These are phyloP conservation scores for Ascoidea rubescens DNA, from an alignment of 805 yeast species.

Conservation along the genomic window DNA sequence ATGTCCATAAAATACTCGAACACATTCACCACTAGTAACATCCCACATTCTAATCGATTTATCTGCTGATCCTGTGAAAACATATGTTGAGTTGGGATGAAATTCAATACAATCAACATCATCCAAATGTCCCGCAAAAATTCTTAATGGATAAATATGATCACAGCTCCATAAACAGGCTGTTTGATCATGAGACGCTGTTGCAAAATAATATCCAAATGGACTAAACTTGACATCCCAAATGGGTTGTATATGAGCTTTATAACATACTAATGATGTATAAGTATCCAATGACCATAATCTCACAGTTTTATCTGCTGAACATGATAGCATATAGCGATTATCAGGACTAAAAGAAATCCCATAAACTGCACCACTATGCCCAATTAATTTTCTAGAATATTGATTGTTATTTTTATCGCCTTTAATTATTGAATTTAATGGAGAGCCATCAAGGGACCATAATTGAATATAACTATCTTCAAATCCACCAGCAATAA, in stretches of 20 bases:
- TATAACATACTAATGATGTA: constrained; percentile 81
- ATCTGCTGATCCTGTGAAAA: constrained; percentile 91
- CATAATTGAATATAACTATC: constrained; percentile 85
- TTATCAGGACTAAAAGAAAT: constrained; percentile 85
- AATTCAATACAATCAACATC: constrained; percentile 92
- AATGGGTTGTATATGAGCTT: constrained; percentile 91
- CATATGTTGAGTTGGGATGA: constrained; percentile 93
- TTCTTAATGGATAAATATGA: constrained; percentile 89
- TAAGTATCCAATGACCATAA: constrained; percentile 91
- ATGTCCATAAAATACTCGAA: constrained; percentile 85
- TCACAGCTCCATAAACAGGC: constrained; percentile 97
- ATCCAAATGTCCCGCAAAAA: constrained; percentile 93
- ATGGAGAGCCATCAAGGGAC: constrained; percentile 85
- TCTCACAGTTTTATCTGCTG: constrained; percentile 87
- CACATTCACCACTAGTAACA: constrained; percentile 74
- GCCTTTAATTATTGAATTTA: constrained; percentile 43
- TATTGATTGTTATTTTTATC: constrained; percentile 35
- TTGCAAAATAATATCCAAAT: constrained; percentile 94
- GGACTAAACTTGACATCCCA: constrained; percentile 97
- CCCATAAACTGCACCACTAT: constrained; percentile 89
- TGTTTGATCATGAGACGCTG: constrained; percentile 95
- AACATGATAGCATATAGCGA: constrained; percentile 61
- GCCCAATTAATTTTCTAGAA: constrained; percentile 58
- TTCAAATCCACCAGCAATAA: constrained; percentile 90
- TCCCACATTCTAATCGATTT: constrained; percentile 99